These are phyloP conservation scores for Plenodomus tracheiphilus DNA, from an alignment of 2,329 filamentous ascomycete genomes.

Conservation along the genomic window DNA sequence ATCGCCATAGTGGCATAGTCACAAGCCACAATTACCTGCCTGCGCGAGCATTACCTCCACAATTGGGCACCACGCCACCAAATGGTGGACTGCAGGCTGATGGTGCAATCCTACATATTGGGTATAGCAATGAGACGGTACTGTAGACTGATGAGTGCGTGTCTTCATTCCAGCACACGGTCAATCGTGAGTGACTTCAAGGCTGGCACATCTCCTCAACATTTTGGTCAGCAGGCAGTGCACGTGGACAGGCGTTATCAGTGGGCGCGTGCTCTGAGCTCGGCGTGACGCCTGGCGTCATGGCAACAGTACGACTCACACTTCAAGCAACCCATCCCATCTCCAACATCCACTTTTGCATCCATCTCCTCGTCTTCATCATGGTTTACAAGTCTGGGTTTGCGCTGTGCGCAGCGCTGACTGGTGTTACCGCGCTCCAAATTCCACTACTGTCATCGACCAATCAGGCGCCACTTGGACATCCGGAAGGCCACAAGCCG, in stretches of 20 bases:
- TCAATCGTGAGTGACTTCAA: not conserved
- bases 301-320: slow-evolving; percentile 23
- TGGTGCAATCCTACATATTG: no score
- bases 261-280: slow-evolving; percentile 16
- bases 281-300: slow-evolving; percentile 26
- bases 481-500: slow-evolving; percentile 30
- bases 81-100: no score
- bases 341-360: slow-evolving; percentile 12
- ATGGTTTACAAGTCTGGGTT: slow-evolving; percentile 35
- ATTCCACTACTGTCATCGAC: slow-evolving; percentile 33
- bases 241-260: slow-evolving; percentile 32
- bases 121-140: no score
- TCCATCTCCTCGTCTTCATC: slow-evolving; percentile 8
- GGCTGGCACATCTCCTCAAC: not conserved
- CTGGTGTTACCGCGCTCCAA: slow-evolving; percentile 32
- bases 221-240: slow-evolving; percentile 7
- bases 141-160: no score
- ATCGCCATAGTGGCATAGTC: no score
- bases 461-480: slow-evolving; percentile 27
- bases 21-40: no score
- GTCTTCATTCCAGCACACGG: no score
- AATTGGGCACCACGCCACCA: no score
- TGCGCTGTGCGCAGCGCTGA: slow-evolving; percentile 33
- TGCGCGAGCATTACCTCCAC: no score
- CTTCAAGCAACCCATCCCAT: slow-evolving; percentile 13